phyloP scores from a whole-genome alignment of 495 filamentous ascomycete genomes.

The Pseudomonodictys pantanalensis region DNA sequence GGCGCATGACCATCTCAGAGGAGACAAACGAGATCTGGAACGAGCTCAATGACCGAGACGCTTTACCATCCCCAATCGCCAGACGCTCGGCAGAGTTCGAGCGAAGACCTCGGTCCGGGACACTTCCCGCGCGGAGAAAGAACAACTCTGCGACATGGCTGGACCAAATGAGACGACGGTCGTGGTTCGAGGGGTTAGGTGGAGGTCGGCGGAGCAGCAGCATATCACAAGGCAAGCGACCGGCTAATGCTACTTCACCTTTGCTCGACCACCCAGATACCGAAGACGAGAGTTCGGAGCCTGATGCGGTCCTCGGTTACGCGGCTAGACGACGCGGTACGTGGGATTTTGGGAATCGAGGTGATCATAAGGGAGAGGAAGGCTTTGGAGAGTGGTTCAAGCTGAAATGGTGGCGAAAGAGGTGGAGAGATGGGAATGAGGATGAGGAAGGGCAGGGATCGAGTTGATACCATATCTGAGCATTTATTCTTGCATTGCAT shows the following conservation, averaged over 20 bases:
- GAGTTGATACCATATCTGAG: not conserved
- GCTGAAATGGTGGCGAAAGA: slow-evolving; percentile 37
- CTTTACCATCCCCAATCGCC: slow-evolving; percentile 17
- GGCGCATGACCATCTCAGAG: slow-evolving; percentile 31
- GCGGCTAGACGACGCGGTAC: slow-evolving; percentile 3
- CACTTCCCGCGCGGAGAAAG: slow-evolving; percentile 21
- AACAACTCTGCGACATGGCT: slow-evolving; percentile 6
- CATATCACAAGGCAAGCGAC: slow-evolving; percentile 23
- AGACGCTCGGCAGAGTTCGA: slow-evolving; percentile 25
- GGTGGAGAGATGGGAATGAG: slow-evolving; percentile 23
- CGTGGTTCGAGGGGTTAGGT: slow-evolving; percentile 31
- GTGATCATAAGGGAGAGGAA: slow-evolving; percentile 12
- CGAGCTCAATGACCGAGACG: slow-evolving; percentile 39
- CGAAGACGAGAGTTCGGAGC: slow-evolving; percentile 22
- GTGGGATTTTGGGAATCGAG: slow-evolving; percentile 16
- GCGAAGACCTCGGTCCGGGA: slow-evolving; percentile 28
- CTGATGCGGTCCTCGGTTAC: slow-evolving; percentile 5
- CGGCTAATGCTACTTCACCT: slow-evolving; percentile 1
- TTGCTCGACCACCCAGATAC: slow-evolving; percentile 13
- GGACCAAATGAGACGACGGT: slow-evolving; percentile 25
- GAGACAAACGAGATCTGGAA: slow-evolving; percentile 41
- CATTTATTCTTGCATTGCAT: not conserved
- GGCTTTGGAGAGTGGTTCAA: slow-evolving; percentile 34
- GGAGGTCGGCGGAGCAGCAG: not conserved
- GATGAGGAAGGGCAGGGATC: slow-evolving; percentile 1